These are phyloP conservation scores for Trichoderma gamsii DNA, from an alignment of 495 filamentous ascomycete genomes.

Conservation along the genomic window DNA sequence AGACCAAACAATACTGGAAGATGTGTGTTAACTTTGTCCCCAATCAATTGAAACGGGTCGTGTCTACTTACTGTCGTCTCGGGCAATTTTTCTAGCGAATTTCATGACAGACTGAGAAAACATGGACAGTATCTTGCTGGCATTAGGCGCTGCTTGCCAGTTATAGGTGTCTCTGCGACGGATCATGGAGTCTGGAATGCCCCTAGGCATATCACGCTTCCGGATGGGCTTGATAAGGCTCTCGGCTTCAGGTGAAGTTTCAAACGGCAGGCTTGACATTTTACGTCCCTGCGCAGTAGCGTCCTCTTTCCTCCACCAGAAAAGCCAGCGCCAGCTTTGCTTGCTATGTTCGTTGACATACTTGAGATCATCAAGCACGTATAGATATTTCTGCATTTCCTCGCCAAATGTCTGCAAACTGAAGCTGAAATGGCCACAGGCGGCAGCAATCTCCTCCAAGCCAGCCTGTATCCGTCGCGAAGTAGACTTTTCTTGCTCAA, in stretches of 20 bases:
- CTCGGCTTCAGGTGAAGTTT: conserved; percentile 33
- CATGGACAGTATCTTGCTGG: conserved; percentile 30
- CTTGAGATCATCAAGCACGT: conserved; percentile 82
- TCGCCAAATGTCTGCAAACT: conserved; percentile 84
- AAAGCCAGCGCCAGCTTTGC: conserved; percentile 80
- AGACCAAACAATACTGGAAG: conserved; percentile 59
- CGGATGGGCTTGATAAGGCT: conserved; percentile 32
- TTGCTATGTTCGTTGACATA: conserved; percentile 52
- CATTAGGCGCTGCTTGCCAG: conserved; percentile 35
- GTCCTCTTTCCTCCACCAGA: conserved; percentile 58
- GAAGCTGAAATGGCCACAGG: conserved; percentile 91
- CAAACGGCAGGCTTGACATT: conserved; percentile 42
- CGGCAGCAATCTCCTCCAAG: conserved; percentile 91
- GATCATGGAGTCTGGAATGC: conserved; percentile 42
- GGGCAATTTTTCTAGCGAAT: conserved; percentile 35
- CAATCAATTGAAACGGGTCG: not conserved
- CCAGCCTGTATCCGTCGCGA: conserved; percentile 74
- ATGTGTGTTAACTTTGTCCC: conserved; percentile 18
- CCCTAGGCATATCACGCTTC: conserved; percentile 42
- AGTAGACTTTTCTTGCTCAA: conserved; percentile 58
- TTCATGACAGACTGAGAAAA: conserved; percentile 35
- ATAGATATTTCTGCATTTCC: conserved; percentile 73
- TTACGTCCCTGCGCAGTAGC: conserved; percentile 26
- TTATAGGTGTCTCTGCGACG: conserved; percentile 36
- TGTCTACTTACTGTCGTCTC: conserved; percentile 35